phyloP scores from a whole-genome alignment of 495 filamentous ascomycete genomes.

The Collariella sp. region DNA sequence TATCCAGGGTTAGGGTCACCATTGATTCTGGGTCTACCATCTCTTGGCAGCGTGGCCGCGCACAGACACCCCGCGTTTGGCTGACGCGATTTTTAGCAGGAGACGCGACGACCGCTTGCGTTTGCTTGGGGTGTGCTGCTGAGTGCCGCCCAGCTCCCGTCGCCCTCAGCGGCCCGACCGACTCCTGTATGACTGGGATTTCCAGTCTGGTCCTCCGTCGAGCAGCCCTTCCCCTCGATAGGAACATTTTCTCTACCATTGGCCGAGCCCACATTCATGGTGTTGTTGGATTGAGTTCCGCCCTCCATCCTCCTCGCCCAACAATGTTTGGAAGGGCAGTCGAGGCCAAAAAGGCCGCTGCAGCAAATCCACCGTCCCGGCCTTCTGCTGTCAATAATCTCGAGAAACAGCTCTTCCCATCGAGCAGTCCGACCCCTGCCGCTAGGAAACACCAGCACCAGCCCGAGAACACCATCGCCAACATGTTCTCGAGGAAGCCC shows the following conservation, averaged over 20 bases:
- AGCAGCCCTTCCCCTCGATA: constrained; percentile 14
- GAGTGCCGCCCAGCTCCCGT: too few species aligned
- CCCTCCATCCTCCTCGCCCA: neutral
- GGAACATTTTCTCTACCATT: constrained; percentile 1
- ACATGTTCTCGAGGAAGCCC: constrained; percentile 20
- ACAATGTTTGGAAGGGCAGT: constrained; percentile 22
- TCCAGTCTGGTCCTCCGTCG: constrained; percentile 19
- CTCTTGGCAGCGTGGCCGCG: neutral
- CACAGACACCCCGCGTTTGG: constrained; percentile 6
- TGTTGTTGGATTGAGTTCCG: neutral
- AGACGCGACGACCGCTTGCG: constrained; percentile 9
- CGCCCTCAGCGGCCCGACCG: constrained; percentile 3
- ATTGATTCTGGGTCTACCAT: neutral
- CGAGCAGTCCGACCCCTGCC: constrained; percentile 34
- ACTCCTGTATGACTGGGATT: constrained; percentile 25
- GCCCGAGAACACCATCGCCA: constrained; percentile 26
- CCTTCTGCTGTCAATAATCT: constrained; percentile 21
- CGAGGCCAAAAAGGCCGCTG: constrained; percentile 11
- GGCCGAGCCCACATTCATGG: constrained; percentile 1
- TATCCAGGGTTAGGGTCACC: too few species aligned
- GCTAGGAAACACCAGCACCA: constrained; percentile 1
- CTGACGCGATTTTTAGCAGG: constrained; percentile 11
- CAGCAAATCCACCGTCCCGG: constrained; percentile 10
- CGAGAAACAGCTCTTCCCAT: constrained; percentile 41
- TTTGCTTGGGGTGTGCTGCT: too few species aligned